Evolutionary conservation across 768 basidiomycete species (phyloP).

Genomic region (Trametes sanguinea): DNA sequence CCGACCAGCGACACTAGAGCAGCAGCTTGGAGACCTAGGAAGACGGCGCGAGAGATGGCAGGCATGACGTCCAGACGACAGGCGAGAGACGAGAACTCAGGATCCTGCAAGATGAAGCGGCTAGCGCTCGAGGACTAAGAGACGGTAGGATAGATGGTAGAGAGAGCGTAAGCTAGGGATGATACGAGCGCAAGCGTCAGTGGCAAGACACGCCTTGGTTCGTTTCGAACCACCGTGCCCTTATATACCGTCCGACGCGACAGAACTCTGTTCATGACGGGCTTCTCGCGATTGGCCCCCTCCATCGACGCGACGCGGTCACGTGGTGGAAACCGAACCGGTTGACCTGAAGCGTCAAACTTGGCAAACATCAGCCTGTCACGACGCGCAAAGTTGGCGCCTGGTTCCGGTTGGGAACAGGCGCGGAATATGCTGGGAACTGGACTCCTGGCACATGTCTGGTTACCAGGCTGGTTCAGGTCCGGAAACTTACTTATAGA

Average conservation of each 20-base stretch:
- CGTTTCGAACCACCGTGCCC: conserved; percentile 1
- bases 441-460: no score
- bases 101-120: conserved; percentile 1
- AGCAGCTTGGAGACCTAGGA: conserved; percentile 44
- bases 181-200: conserved; percentile 23
- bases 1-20: conserved; percentile 41
- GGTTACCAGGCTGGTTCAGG: no score
- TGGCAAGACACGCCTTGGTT: conserved; percentile 23
- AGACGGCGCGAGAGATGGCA: conserved; percentile 40
- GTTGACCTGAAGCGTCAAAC: no score
- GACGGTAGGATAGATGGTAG: conserved; percentile 21
- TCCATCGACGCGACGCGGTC: conserved; percentile 19
- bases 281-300: conserved; percentile 25
- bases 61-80: conserved; percentile 30
- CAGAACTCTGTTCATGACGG: conserved; percentile 25
- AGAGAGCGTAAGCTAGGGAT: conserved; percentile 20
- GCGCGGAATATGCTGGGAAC: no score
- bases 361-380: no score
- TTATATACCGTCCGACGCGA: conserved; percentile 27
- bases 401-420: no score
- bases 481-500: no score
- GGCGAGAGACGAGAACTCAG: conserved; percentile 9
- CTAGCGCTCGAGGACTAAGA: conserved; percentile 26
- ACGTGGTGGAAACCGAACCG: conserved; percentile 20
- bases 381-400: no score